Percentiles rank a stretch among this genome's conserved stretches.
Conservation (phyloP, 805 yeast species). For the Scheffersomyces stipitis region DNA sequence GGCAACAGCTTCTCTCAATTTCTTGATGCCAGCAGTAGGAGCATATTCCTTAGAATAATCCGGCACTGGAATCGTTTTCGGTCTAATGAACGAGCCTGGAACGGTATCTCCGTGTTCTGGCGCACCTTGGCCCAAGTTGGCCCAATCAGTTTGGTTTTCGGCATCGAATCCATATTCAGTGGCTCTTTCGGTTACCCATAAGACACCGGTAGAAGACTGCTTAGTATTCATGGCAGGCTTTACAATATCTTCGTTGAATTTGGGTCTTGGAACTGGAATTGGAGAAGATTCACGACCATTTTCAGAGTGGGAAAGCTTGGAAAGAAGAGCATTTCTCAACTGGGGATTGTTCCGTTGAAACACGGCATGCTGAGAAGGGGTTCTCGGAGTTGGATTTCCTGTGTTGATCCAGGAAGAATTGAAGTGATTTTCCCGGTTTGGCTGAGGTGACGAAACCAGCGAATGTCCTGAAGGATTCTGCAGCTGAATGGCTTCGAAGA, state of each 20-base stretch:
- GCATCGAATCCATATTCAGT: constrained; percentile 51
- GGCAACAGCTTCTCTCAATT: constrained; percentile 58
- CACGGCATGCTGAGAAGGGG: constrained; percentile 13
- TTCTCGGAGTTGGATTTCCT: constrained; percentile 23
- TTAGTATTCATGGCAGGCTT: constrained; percentile 60
- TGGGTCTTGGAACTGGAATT: constrained; percentile 50
- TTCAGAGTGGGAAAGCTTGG: constrained; percentile 29
- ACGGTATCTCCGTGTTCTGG: constrained; percentile 62
- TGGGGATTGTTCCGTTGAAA: neutral
- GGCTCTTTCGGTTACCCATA: constrained; percentile 66
- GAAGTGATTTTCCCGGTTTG: constrained; percentile 14
- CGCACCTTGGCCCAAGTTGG: constrained; percentile 64
- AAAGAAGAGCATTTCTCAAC: neutral
- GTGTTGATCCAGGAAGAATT: constrained; percentile 11
- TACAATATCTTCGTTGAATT: constrained; percentile 42
- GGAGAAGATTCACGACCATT: constrained; percentile 45
- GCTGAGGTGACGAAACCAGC: neutral
- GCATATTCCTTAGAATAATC: constrained; percentile 55
- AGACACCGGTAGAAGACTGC: constrained; percentile 62
- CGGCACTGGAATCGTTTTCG: constrained; percentile 46
- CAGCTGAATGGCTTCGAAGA: constrained; percentile 29
- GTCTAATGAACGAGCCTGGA: constrained; percentile 58
- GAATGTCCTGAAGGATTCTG: neutral
- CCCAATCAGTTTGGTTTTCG: constrained; percentile 46
- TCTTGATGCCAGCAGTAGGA: constrained; percentile 58